A percentile compares a stretch with the other conserved stretches of the same genome.
phyloP scores from a whole-genome alignment of 306 rosid genomes.

The Pyrus pyrifolia region DNA sequence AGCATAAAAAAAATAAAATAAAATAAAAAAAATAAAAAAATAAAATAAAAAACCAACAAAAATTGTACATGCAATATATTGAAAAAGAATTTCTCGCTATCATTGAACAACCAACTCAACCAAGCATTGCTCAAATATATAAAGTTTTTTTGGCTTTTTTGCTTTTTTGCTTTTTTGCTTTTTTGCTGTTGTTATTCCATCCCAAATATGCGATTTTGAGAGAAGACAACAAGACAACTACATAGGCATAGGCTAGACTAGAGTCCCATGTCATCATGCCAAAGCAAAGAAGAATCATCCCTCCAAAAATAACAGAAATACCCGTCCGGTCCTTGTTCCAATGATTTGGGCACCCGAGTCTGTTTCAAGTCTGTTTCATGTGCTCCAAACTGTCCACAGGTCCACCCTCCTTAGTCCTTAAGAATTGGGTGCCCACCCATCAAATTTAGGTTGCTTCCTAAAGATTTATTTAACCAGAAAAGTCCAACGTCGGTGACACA shows the following conservation, averaged over 20 bases:
- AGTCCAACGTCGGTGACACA: constrained; percentile 6
- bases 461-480: background rate
- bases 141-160: no score
- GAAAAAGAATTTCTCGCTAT: no score
- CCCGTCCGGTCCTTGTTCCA: background rate
- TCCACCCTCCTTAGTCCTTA: background rate
- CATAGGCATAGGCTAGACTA: no score
- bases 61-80: no score
- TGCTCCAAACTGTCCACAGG: background rate
- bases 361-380: background rate
- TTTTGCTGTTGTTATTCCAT: background rate
- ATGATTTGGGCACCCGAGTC: background rate
- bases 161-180: background rate
- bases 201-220: background rate
- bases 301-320: constrained; percentile 15
- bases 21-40: no score
- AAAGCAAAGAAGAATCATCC: background rate
- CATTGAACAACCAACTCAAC: no score
- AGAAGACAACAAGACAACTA: no score
- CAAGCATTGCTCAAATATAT: no score
- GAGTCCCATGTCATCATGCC: background rate
- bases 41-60: no score
- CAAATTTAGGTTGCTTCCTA: background rate
- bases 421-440: background rate
- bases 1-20: no score